Base-by-base conservation (phyloP, 176 grass and related monocot species). In the Guadua angustifolia region DNA sequence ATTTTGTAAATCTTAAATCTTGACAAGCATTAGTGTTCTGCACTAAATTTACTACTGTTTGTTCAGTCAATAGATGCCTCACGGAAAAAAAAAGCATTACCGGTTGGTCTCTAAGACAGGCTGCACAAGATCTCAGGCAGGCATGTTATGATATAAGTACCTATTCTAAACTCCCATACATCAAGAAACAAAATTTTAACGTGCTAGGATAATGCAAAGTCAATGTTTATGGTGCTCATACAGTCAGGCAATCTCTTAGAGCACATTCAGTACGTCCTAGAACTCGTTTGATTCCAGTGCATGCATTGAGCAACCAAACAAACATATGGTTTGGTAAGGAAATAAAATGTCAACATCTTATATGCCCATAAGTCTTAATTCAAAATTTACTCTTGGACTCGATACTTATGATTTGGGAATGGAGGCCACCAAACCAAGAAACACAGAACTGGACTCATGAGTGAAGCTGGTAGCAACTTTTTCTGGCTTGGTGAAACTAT, bases 331-430 rank as follows among this genome's bases (percentile, higher is more conserved):
- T 79, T 66, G 4, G 6, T 12, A 52, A 8, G 5, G 16, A 80
- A 79, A 67, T 43, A n/a, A 39, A 88, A 57, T 1, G n/a, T 67
- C 24, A 74, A 59, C 8, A 81, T 42, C 59, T 80, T 71, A 26
- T 73, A 25, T 8, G 33, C 17, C 11, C 33, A 55, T 52, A 66
- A 77, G 56, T 71, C 46, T 69, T 51, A 73, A n/a, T 66, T 36
- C 57, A 36, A 36, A 78, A 64, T 74, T 50, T 52, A 73, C 5
- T 66, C 9, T 55, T 17, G 7, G 14, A 50, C 13, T 46, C 18
- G 24, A 22, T 3, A 9, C 46, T 64, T 82, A 22, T 32, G 16
- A 63, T 73, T 65, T 44, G 33, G 66, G 4, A 61, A 78, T 60
- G 62, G 6, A 26, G 46, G 24, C 71, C 7, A 43, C 42, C 7